A percentile compares a stretch with the other conserved stretches of the same genome.
Conservation (phyloP, 2,329 filamentous ascomycete genomes). For the Graphilbum sp. region DNA sequence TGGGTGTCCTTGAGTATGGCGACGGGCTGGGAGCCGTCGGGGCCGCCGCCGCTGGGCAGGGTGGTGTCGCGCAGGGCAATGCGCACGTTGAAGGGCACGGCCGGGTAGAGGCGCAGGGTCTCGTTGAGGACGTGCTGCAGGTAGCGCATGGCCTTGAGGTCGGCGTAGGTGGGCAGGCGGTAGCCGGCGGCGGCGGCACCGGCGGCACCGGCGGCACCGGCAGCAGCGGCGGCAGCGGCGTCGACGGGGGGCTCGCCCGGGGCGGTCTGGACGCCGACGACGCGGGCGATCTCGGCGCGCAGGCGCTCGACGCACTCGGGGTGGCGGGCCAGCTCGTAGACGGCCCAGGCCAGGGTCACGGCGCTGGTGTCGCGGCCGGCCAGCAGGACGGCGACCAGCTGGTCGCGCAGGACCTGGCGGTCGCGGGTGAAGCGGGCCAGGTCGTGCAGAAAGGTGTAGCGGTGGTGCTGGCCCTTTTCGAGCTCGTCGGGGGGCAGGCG, state of each 20-base stretch:
- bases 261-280: slow-evolving; percentile 36
- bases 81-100: slow-evolving; percentile 66
- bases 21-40: slow-evolving; percentile 43
- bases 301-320: slow-evolving; percentile 52
- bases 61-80: slow-evolving; percentile 56
- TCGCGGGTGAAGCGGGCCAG: slow-evolving; percentile 67
- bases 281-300: slow-evolving; percentile 52
- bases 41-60: slow-evolving; percentile 54
- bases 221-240: neutral
- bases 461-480: slow-evolving; percentile 37
- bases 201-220: neutral
- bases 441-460: slow-evolving; percentile 74
- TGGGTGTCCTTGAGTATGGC: slow-evolving; percentile 49
- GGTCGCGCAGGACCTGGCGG: slow-evolving; percentile 59
- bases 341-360: slow-evolving; percentile 59
- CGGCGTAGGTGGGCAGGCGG: slow-evolving; percentile 51
- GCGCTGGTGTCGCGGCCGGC: slow-evolving; percentile 83
- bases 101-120: slow-evolving; percentile 60
- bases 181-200: neutral
- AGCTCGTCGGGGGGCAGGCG: slow-evolving; percentile 55
- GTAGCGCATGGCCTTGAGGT: slow-evolving; percentile 81
- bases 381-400: slow-evolving; percentile 66
- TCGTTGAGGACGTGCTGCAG: slow-evolving; percentile 60
- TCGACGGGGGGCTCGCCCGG: neutral
- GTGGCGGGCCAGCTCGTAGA: slow-evolving; percentile 66